Percentiles rank a stretch among this genome's conserved stretches.
Evolutionary conservation across 352 stramenopile species (phyloP).

Genomic region (Globisporangium canariense): DNA sequence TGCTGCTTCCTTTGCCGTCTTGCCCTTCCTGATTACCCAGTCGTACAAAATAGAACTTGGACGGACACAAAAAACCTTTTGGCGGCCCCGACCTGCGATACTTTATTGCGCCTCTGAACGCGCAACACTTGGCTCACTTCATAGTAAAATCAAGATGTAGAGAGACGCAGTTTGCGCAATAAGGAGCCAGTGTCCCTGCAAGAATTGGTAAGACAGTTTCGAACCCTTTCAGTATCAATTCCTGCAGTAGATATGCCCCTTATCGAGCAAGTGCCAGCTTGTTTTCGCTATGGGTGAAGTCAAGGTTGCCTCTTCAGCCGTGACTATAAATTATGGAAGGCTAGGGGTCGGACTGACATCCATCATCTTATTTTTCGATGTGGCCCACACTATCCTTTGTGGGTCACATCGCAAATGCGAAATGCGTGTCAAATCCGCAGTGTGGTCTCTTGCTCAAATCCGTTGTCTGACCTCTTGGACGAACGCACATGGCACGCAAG

Average conservation of each 20-base stretch:
- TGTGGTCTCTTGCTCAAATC: not conserved
- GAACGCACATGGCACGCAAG: conserved; percentile 20
- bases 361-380: not conserved
- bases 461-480: not conserved
- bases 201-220: conserved; percentile 12
- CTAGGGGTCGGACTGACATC: not conserved
- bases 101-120: not conserved
- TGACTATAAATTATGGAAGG: not conserved
- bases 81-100: not conserved
- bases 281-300: not conserved
- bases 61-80: conserved; percentile 22
- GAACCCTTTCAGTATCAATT: conserved; percentile 29
- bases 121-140: not conserved
- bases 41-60: conserved; percentile 21
- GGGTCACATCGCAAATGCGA: not conserved
- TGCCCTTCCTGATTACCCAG: conserved; percentile 12
- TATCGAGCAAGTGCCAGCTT: not conserved
- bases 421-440: not conserved
- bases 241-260: not conserved
- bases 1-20: not conserved
- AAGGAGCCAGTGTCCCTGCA: not conserved
- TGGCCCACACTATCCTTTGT: not conserved
- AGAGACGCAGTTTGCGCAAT: not conserved
- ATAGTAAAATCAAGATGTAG: not conserved
- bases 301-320: not conserved